Conservation (phyloP, 371 early-diverging fungal genomes). For the Haplosporangium sp. region DNA sequence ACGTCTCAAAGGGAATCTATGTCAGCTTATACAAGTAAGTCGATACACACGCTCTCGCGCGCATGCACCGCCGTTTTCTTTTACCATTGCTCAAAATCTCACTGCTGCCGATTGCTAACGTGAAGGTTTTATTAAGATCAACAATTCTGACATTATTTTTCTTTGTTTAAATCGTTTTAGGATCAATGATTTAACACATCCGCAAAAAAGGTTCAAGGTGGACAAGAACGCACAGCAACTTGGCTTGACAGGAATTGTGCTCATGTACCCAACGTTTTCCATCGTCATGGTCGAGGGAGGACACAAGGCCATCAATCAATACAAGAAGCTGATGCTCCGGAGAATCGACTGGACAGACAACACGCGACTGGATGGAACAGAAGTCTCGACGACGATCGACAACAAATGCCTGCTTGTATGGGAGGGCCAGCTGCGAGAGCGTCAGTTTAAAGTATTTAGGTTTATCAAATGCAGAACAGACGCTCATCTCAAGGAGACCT, state of each 20-base stretch:
- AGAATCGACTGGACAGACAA: conserved; percentile 94
- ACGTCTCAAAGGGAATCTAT: conserved; percentile 72
- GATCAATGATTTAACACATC: conserved; percentile 79
- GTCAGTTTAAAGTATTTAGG: conserved; percentile 82
- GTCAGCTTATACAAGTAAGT: conserved; percentile 87
- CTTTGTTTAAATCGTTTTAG: conserved; percentile 51
- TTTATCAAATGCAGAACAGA: conserved; percentile 83
- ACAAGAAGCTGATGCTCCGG: conserved; percentile 95
- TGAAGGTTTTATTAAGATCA: not conserved
- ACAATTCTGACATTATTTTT: not conserved
- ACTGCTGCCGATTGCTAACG: not conserved
- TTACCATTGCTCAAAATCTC: not conserved
- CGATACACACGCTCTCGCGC: too few species aligned
- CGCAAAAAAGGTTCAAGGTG: conserved; percentile 89
- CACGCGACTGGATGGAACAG: conserved; percentile 53
- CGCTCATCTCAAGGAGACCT: conserved; percentile 42
- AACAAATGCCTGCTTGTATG: conserved; percentile 92
- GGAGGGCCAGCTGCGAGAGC: conserved; percentile 88
- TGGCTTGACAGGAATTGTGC: conserved; percentile 83
- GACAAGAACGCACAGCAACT: conserved; percentile 89
- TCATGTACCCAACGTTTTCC: conserved; percentile 77
- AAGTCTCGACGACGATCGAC: conserved; percentile 58
- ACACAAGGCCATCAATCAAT: conserved; percentile 86
- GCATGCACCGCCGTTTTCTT: not conserved
- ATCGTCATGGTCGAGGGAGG: conserved; percentile 96